Evolutionary conservation across 2,329 filamentous ascomycete genomes (phyloP).

Genomic region (Ceratocystis lukuohia): DNA sequence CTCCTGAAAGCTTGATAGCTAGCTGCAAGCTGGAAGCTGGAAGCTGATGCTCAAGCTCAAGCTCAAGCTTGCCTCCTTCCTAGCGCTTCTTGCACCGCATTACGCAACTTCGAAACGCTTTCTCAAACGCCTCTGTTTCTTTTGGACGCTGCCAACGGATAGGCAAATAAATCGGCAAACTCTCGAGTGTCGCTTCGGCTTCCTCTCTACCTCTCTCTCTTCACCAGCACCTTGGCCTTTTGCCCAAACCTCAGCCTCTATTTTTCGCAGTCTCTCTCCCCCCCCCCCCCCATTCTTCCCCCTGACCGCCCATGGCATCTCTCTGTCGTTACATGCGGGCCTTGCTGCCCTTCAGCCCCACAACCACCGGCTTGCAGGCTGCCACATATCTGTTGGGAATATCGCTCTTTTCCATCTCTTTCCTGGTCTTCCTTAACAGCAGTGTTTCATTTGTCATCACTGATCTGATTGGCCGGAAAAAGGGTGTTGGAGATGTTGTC

Average conservation of each 20-base stretch:
- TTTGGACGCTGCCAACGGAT: too few species aligned
- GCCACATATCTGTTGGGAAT: conserved; percentile 67
- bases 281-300: background rate
- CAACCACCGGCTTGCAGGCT: conserved; percentile 49
- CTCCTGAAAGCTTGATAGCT: too few species aligned
- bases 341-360: conserved; percentile 44
- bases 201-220: background rate
- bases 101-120: background rate
- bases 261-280: background rate
- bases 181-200: too few species aligned
- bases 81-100: background rate
- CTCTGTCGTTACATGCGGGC: conserved; percentile 26
- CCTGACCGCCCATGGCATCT: conserved; percentile 25
- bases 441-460: conserved; percentile 75
- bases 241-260: background rate
- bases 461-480: conserved; percentile 61
- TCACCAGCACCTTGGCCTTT: background rate
- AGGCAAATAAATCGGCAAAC: too few species aligned
- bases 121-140: too few species aligned
- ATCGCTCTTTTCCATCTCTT: conserved; percentile 75
- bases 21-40: too few species aligned
- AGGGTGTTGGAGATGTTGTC: conserved; percentile 64
- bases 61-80: too few species aligned
- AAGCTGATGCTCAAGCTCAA: too few species aligned
- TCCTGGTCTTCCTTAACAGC: conserved; percentile 81